Base-by-base conservation (phyloP, 805 yeast genomes). In the Kregervanrija pseudodelftensis region DNA sequence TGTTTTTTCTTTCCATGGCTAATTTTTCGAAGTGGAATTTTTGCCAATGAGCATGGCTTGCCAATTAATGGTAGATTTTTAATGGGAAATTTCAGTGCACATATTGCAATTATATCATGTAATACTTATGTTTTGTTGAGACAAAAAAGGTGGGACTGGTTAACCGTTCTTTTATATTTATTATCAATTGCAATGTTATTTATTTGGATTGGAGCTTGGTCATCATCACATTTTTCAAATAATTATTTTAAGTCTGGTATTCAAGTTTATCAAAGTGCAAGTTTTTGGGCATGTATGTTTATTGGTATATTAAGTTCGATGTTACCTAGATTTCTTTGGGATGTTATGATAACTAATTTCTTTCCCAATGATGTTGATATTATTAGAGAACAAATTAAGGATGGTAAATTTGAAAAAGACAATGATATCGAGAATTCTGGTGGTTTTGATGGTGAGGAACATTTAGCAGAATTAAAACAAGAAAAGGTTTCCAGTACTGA, bases 171-270 rank as follows among this genome's bases (percentile, higher is more conserved):
- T 17, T 72, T 82, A 48, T 65, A 68, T 45, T 64, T 72, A 1
- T 57, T 86, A 39, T 80, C 88, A 11, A 70, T 72, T 43, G 58
- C 81, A 49, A 52, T 84, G 37, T 69, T 84, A 13, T 82, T 73
- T 53, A 75, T 79, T 58, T 85, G 95, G 95, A 77, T 86, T 4
- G 90, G 91, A n/a, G 76, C 80, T 16, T 85, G 90, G 82, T 75
- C 88, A 30, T 63, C 78, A 4, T 61, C 73, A 8, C 28, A 38
- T 2, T 62, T 67, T 45, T 72, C 85, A 8, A 38, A 42, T n/a
- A 85, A 79, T 54, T 81, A 80, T 53, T 85, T 77, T 62, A 70
- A 73, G 47, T 77, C 83, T 17, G 93, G 85, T 2, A 60, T 77
- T 2, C 77, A 80, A 54, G 70, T 73, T 32, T 79, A 79, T 52